Percentiles rank a stretch among this genome's conserved stretches.
phyloP scores from a whole-genome alignment of 2,329 filamentous ascomycete genomes.

The Lasiodiplodia gonubiensis region DNA sequence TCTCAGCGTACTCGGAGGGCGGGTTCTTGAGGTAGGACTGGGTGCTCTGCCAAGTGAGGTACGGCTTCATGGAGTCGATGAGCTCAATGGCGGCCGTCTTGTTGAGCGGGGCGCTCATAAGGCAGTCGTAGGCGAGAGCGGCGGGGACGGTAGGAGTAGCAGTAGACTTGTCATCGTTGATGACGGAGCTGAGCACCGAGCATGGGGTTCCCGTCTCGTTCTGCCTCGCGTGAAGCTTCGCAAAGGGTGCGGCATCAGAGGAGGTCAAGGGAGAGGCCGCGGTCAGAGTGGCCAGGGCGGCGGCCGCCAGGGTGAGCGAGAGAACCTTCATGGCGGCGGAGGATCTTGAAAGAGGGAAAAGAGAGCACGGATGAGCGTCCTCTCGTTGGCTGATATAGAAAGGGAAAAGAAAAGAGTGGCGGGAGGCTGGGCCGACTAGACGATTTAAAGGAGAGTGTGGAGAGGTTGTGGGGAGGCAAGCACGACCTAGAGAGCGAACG shows the following conservation, averaged over 20 bases:
- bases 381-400: slow-evolving; percentile 23
- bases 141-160: slow-evolving; percentile 50
- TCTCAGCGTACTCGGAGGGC: slow-evolving; percentile 52
- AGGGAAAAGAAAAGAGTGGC: neutral
- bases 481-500: slow-evolving; percentile 9
- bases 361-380: slow-evolving; percentile 8
- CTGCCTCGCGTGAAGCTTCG: neutral
- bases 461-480: slow-evolving; percentile 25
- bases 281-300: slow-evolving; percentile 13
- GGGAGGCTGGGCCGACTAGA: slow-evolving; percentile 14
- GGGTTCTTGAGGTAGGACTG: slow-evolving; percentile 53
- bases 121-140: slow-evolving; percentile 53
- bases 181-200: slow-evolving; percentile 24
- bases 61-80: slow-evolving; percentile 52
- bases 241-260: neutral
- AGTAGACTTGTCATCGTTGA: neutral
- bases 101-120: slow-evolving; percentile 54
- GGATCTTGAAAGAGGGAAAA: slow-evolving; percentile 22
- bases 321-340: slow-evolving; percentile 21
- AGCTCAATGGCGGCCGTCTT: slow-evolving; percentile 48
- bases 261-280: slow-evolving; percentile 17
- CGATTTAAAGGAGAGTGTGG: slow-evolving; percentile 21
- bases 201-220: slow-evolving; percentile 19
- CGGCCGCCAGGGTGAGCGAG: slow-evolving; percentile 17
- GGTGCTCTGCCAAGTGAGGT: slow-evolving; percentile 55